Evolutionary conservation across 176 grass and related monocot genomes (phyloP), one percentile per base, ranked within the genome.

Genomic region (Urochloa ruziziensis): DNA sequence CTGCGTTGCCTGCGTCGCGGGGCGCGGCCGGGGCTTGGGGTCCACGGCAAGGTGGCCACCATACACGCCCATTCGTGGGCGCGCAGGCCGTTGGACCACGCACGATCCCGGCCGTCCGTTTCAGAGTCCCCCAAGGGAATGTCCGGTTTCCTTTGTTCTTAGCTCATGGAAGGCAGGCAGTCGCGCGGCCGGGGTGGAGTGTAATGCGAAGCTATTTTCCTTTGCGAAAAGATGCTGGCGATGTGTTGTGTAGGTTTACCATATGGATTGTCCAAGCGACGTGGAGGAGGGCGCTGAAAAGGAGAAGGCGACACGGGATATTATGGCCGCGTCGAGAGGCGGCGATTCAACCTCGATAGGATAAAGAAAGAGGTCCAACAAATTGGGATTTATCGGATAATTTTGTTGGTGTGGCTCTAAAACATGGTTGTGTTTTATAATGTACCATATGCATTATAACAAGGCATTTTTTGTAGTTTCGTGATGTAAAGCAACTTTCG

Each of bases 61-160:
- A 24, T 57, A 3, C 17, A 3, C 17, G 56, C 69, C 69, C 46
- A 30, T 49, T 4, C 11, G 54, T 47, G 21, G 56, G 34, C 44
- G 30, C 67, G 7, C 9, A 19, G 42, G 23, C 74, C 15, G 74
- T 14, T 82, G 71, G 52, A 62, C 64, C 73, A 62, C 80, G 80
- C 39, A 13, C 17, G 80, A 80, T 84, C 70, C 6, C 19, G 14
- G 36, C 88, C 73, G 88, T 83, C 83, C 88, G 21, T 82, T 79
- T 78, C 65, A 19, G 65, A 62, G 17, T 40, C 29, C 78, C 82
- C 67, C n/a, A n/a, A 35, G 42, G 73, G 15, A 35, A 35, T 70
- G 54, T 65, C 39, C 56, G 9, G 29, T 10, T 8, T 7, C 19
- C 18, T 39, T 75, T 78, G 66, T 54, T 71, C 15, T 23, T 19